Evolutionary conservation across 371 early-diverging fungal species (phyloP), one percentile per base, ranked within the genome.

Genomic region (Mortierella sp.): DNA sequence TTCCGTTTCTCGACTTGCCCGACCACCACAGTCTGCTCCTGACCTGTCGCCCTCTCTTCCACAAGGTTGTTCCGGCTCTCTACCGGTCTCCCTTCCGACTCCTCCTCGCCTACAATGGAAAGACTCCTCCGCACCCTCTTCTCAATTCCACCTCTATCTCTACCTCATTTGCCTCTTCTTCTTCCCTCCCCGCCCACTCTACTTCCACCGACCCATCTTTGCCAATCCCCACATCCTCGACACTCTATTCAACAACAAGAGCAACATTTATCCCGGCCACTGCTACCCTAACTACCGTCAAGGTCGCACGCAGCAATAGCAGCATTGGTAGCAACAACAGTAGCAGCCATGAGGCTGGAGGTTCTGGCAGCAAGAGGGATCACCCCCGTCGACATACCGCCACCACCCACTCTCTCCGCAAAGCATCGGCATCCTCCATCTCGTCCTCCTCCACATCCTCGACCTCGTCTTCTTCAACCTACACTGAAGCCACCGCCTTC

Each of bases 31-130:
- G 68, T 48, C 71, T 80, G 10, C 77, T 80, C 29, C 48, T 80
- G 14, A 76, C 77, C 50, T 76, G 77, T 40, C 63, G 68, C 34
- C 8, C 45, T 13, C 77, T 80, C 68, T 80, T 80, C 31, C 9
- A 44, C 48, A 76, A 66, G 11, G 72, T 71, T 55, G 81, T 76
- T 11, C 81, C 81, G 8, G 52, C 22, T 24, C 77, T 80, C 53
- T 80, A 80, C 26, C 76, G 71, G 8, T 80, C 81, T 5, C 81
- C 81, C 34, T 80, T 80, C 64, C 65, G 70, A n/a, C 74, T 77
- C 43, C 64, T 80, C 37, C 24, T 73, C 22, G 67, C 65, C 45
- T 76, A 50, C 70, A 77, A 80, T 63, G 64, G 66, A 52, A 73
- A 77, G 76, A 37, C 43, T 40, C 6, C 26, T 9, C 29, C 70